These are phyloP conservation scores for Cercophora newfieldiana DNA, from an alignment of 495 filamentous ascomycete genomes.

Conservation along the genomic window DNA sequence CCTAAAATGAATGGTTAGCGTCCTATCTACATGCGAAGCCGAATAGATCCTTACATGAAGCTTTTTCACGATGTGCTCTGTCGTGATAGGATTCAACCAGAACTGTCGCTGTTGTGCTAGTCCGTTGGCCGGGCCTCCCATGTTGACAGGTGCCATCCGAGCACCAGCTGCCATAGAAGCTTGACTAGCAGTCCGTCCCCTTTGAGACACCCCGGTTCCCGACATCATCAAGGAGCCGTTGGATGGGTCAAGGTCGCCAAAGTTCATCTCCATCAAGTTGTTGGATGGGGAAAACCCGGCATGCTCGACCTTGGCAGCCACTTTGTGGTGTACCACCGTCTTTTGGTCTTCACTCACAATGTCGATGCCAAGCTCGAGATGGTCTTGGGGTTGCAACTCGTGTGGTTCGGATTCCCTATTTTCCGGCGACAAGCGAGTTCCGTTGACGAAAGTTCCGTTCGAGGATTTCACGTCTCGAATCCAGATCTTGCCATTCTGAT, in stretches of 20 bases:
- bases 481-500: slow-evolving; percentile 84
- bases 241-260: slow-evolving; percentile 80
- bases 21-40: background rate
- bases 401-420: slow-evolving; percentile 95
- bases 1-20: slow-evolving; percentile 49
- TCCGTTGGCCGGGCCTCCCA: slow-evolving; percentile 58
- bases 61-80: slow-evolving; percentile 92
- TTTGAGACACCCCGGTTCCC: slow-evolving; percentile 48
- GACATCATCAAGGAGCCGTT: slow-evolving; percentile 66
- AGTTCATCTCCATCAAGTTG: slow-evolving; percentile 81
- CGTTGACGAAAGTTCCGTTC: slow-evolving; percentile 97
- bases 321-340: slow-evolving; percentile 96
- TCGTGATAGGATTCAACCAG: slow-evolving; percentile 84
- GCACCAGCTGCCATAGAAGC: slow-evolving; percentile 62
- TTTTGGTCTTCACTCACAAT: slow-evolving; percentile 98
- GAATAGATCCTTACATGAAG: slow-evolving; percentile 68
- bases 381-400: slow-evolving; percentile 82
- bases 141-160: slow-evolving; percentile 55
- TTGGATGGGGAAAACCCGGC: slow-evolving; percentile 71
- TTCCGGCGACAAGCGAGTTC: slow-evolving; percentile 82
- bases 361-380: slow-evolving; percentile 92
- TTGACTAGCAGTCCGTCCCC: slow-evolving; percentile 73
- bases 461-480: slow-evolving; percentile 98
- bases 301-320: slow-evolving; percentile 93
- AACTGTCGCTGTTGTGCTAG: slow-evolving; percentile 51